Base-by-base conservation (phyloP, 75 land plant species). In the Azolla pinnata region DNA sequence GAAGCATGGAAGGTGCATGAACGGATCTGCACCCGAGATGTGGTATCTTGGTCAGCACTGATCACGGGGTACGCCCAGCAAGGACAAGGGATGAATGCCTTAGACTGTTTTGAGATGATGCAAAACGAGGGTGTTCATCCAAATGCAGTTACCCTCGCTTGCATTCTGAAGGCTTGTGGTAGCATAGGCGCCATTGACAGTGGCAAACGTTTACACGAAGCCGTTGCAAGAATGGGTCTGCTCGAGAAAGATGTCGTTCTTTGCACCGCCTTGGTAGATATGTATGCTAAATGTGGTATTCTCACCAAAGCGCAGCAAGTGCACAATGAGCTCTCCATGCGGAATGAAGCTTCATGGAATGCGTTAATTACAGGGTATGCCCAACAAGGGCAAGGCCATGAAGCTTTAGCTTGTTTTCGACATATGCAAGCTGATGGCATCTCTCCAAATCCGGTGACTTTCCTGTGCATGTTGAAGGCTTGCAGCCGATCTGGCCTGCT, bases 21-120 rank as follows among this genome's bases (percentile, higher is more conserved):
- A 24, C 52, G 52, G 30, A 45, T 45, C 4, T 44, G 48, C 2
- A n/a, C 2, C 20, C 63, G 61, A 38, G 66, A 53, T 65, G 35
- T 69, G 33, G 49, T 78, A 3, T 78, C 79, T 4, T 85, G 88
- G 88, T 78, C 79, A 49, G 57, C 74, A 34, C 72, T 85, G 64
- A 66, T 85, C 20, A 52, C 84, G 25, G 88, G 81, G 4, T 76
- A 33, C 28, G 29, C 70, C 0, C 44, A 59, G 28, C 40, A 53
- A 51, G 75, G 70, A 25, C 35, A 29, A 20, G 40, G 18, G 25
- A 71, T 67, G n/a, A 77, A 81, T 51, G 74, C 82, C 0, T 67
- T 73, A 1, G 34, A 32, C 9, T 14, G 81, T 0, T 79, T 85
- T 33, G 50, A 78, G 26, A 66, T 70, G 17, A 71, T 85, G 76